phyloP scores from a whole-genome alignment of 2,329 filamentous ascomycete species.

The Pestalotiopsis sp. region DNA sequence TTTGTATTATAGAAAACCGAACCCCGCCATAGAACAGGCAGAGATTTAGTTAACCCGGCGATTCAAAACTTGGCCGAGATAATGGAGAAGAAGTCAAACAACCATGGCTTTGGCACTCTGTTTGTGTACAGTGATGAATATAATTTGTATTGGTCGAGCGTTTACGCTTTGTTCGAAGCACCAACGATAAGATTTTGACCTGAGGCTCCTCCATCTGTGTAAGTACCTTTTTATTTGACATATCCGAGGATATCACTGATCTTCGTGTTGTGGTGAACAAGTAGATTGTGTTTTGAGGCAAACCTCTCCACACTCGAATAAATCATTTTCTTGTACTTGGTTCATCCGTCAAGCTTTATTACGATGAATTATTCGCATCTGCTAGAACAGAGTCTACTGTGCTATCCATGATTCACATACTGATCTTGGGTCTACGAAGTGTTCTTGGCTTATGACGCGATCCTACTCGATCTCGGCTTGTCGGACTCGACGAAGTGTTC shows the following conservation, averaged over 20 bases:
- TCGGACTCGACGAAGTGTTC: no score
- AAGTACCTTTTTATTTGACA: no score
- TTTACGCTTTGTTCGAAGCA: no score
- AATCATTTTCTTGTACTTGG: background rate
- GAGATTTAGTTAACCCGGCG: slow-evolving; percentile 8
- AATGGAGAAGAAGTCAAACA: background rate
- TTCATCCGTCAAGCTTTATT: background rate
- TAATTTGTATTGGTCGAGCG: background rate
- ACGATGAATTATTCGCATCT: background rate
- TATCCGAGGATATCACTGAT: no score
- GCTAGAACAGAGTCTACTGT: background rate
- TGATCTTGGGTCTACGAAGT: background rate
- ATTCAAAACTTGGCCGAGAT: slow-evolving; percentile 7
- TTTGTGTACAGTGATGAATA: background rate
- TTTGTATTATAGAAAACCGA: slow-evolving; percentile 7
- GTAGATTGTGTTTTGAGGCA: no score
- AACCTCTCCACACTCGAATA: no score
- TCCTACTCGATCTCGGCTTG: no score
- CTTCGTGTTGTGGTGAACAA: no score
- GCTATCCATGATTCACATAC: background rate
- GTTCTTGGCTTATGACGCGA: no score
- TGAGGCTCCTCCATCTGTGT: no score
- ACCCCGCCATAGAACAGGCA: background rate
- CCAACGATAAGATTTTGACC: no score
- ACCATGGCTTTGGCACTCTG: background rate